Evolutionary conservation across 129 eudicot genomes (phyloP).

Genomic region (Saposhnikovia divaricata): DNA sequence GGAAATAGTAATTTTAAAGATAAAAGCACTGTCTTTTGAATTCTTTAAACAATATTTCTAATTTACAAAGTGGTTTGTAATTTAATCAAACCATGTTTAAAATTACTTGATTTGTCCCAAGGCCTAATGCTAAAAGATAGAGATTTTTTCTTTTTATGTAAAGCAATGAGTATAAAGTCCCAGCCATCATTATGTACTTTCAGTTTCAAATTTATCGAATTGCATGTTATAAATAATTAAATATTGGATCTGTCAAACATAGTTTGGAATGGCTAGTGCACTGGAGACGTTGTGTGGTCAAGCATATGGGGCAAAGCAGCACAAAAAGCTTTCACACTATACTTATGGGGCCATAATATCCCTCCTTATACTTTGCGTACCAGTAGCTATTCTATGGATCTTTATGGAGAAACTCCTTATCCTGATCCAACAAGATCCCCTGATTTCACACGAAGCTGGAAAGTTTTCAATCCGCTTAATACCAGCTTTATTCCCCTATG

Average conservation of each 20-base stretch:
- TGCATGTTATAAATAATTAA: not conserved
- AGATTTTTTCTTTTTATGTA: not conserved
- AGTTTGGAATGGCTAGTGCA: slow-evolving; percentile 16
- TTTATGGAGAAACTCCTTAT: slow-evolving; percentile 23
- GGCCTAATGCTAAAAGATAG: not conserved
- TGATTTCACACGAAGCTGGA: slow-evolving; percentile 31
- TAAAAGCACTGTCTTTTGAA: not conserved
- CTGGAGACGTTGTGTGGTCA: slow-evolving; percentile 14
- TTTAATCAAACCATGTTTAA: not conserved
- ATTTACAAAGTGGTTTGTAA: not conserved
- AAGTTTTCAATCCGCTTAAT: slow-evolving; percentile 20
- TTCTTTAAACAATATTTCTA: not conserved
- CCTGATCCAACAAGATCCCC: slow-evolving; percentile 30
- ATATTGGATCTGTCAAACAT: not conserved
- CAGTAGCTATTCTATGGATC: slow-evolving; percentile 25
- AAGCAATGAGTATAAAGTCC: not conserved
- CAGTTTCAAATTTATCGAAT: not conserved
- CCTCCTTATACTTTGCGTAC: slow-evolving; percentile 23
- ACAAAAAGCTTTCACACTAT: slow-evolving; percentile 20
- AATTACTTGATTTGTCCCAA: not conserved
- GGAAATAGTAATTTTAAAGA: too few relatives aligned
- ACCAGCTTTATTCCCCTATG: slow-evolving; percentile 31
- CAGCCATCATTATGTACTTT: slow-evolving; percentile 2
- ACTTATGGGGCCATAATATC: slow-evolving; percentile 25
- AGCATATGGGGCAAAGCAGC: slow-evolving; percentile 24